A percentile compares a stretch with the other conserved stretches of the same genome.
Evolutionary conservation across 345 rosid species (phyloP).

Genomic region (Lepidium aucheri): DNA sequence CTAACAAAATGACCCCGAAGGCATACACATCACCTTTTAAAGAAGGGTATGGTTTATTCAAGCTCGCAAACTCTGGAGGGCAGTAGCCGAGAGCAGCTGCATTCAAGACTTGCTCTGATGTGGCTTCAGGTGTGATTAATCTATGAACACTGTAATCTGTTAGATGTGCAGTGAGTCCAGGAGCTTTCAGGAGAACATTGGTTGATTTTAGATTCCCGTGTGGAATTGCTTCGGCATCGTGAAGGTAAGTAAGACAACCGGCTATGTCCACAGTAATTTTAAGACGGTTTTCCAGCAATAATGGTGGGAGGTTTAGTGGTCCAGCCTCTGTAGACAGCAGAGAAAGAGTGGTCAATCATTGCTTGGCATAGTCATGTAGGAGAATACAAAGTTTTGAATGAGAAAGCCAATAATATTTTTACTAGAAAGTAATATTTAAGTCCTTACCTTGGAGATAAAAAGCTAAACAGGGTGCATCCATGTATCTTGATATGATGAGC

Average conservation of each 20-base stretch:
- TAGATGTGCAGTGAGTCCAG: conserved; percentile 42
- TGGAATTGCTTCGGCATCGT: conserved; percentile 75
- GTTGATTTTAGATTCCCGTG: conserved; percentile 92
- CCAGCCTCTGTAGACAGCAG: conserved; percentile 45
- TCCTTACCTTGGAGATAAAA: conserved; percentile 70
- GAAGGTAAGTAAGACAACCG: conserved; percentile 71
- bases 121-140: conserved; percentile 64
- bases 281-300: conserved; percentile 55
- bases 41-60: conserved; percentile 79
- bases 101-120: conserved; percentile 81
- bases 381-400: neutral
- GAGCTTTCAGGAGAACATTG: conserved; percentile 57
- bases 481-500: conserved; percentile 58
- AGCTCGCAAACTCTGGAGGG: conserved; percentile 89
- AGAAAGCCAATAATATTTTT: neutral
- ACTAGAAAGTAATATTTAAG: neutral
- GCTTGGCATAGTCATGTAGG: neutral
- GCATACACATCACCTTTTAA: conserved; percentile 82
- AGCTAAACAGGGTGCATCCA: conserved; percentile 56
- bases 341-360: neutral
- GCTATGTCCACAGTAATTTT: conserved; percentile 51
- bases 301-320: conserved; percentile 39
- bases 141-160: conserved; percentile 89
- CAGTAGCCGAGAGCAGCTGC: conserved; percentile 85
- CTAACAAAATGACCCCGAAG: conserved; percentile 67